Evolutionary conservation across 768 basidiomycete species (phyloP).

Genomic region (Tylopilus rubrobrunneus): DNA sequence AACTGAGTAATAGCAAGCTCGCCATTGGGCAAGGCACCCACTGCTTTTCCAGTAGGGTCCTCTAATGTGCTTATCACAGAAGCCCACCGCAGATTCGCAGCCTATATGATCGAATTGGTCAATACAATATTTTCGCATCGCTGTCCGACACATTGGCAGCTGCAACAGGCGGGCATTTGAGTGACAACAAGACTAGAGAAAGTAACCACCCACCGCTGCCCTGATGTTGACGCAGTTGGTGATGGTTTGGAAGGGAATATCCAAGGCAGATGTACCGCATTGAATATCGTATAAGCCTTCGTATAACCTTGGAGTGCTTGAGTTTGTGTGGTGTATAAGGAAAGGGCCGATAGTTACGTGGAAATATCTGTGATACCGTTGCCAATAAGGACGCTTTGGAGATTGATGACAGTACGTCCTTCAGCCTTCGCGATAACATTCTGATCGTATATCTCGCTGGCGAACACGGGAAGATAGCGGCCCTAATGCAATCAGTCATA

Average conservation of each 20-base stretch:
- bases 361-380: slow-evolving; percentile 61
- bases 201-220: slow-evolving; percentile 40
- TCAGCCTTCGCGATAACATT: slow-evolving; percentile 51
- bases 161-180: slow-evolving; percentile 20
- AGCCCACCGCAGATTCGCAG: slow-evolving; percentile 62
- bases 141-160: slow-evolving; percentile 65
- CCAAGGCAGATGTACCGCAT: slow-evolving; percentile 49
- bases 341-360: slow-evolving; percentile 32
- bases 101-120: slow-evolving; percentile 60
- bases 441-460: slow-evolving; percentile 71
- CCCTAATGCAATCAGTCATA: slow-evolving; percentile 41
- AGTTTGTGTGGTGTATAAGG: background rate
- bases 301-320: slow-evolving; percentile 29
- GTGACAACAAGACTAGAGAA: background rate
- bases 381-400: slow-evolving; percentile 72
- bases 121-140: slow-evolving; percentile 56
- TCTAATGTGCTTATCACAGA: slow-evolving; percentile 59
- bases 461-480: slow-evolving; percentile 71
- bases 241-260: slow-evolving; percentile 46
- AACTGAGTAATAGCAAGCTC: background rate
- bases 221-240: slow-evolving; percentile 47
- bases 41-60: slow-evolving; percentile 36
- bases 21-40: slow-evolving; percentile 16
- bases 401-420: slow-evolving; percentile 55
- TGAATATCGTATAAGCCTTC: slow-evolving; percentile 44